Evolutionary conservation across 495 filamentous ascomycete genomes (phyloP).

Genomic region (Opeltia flavorubescens): DNA sequence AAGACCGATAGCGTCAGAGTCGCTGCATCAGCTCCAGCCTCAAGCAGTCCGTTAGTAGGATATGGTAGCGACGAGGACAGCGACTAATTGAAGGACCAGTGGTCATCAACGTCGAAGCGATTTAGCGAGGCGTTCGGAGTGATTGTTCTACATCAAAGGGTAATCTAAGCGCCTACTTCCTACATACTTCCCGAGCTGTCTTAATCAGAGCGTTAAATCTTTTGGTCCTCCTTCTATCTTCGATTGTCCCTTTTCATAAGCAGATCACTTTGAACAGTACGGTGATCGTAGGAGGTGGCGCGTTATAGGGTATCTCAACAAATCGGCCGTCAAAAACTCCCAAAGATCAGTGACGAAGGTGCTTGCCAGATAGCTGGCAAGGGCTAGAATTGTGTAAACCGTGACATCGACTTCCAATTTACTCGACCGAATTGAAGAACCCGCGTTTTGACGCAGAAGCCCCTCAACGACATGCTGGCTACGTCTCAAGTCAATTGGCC

Average conservation of each 20-base stretch:
- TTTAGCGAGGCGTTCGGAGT: neutral
- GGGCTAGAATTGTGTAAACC: no score
- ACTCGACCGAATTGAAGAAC: neutral
- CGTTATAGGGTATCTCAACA: neutral
- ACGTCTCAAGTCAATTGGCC: neutral
- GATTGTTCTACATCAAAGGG: no score
- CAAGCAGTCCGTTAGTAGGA: conserved; percentile 60
- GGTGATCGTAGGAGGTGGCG: neutral
- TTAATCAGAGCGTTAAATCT: no score
- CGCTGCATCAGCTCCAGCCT: conserved; percentile 28
- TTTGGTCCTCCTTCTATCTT: no score
- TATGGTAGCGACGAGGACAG: conserved; percentile 89
- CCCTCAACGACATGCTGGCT: neutral
- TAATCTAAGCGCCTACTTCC: no score
- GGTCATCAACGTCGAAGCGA: neutral
- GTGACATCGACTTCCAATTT: no score
- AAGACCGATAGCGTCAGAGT: conserved; percentile 22
- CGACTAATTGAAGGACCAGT: conserved; percentile 21
- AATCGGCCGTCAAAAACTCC: neutral
- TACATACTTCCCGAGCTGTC: no score
- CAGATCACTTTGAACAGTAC: neutral
- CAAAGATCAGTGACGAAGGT: no score
- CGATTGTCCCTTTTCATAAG: no score
- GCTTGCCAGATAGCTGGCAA: no score
- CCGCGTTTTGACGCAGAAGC: neutral